A percentile compares a stretch with the other conserved stretches of the same genome.
These are phyloP conservation scores for Solanum ossicruentum DNA, from an alignment of 257 asterid species.

Conservation along the genomic window DNA sequence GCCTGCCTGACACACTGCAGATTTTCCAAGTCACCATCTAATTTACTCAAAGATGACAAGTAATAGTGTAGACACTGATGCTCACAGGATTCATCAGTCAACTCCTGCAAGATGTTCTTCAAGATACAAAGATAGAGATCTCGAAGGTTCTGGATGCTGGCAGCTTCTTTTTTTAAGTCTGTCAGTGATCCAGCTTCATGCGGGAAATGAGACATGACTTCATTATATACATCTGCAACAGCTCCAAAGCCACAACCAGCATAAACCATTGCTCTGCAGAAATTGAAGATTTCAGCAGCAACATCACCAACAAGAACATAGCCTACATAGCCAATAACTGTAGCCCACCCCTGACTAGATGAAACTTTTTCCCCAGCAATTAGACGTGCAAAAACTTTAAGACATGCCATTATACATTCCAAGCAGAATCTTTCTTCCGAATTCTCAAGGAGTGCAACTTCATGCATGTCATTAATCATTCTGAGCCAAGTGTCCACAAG, in stretches of 20 bases:
- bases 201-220: slow-evolving; percentile 24
- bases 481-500: slow-evolving; percentile 70
- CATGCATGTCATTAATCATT: slow-evolving; percentile 53
- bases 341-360: slow-evolving; percentile 65
- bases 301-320: slow-evolving; percentile 34
- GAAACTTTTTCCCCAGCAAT: slow-evolving; percentile 39
- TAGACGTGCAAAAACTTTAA: slow-evolving; percentile 43
- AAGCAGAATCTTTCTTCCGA: slow-evolving; percentile 37
- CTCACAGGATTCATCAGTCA: slow-evolving; percentile 32
- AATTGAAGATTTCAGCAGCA: slow-evolving; percentile 35
- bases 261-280: slow-evolving; percentile 67
- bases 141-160: slow-evolving; percentile 48
- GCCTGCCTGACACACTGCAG: slow-evolving; percentile 51
- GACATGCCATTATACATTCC: slow-evolving; percentile 33
- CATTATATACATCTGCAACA: slow-evolving; percentile 30
- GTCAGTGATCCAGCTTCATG: slow-evolving; percentile 16
- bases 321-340: slow-evolving; percentile 35
- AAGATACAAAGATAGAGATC: slow-evolving; percentile 52
- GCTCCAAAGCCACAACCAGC: slow-evolving; percentile 63
- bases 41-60: slow-evolving; percentile 68
- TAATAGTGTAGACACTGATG: slow-evolving; percentile 31
- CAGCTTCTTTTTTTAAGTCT: slow-evolving; percentile 8
- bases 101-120: slow-evolving; percentile 46
- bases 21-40: slow-evolving; percentile 53
- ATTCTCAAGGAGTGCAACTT: slow-evolving; percentile 15